These are phyloP conservation scores for Sporormia fimetaria DNA, from an alignment of 495 filamentous ascomycete genomes.

Conservation along the genomic window DNA sequence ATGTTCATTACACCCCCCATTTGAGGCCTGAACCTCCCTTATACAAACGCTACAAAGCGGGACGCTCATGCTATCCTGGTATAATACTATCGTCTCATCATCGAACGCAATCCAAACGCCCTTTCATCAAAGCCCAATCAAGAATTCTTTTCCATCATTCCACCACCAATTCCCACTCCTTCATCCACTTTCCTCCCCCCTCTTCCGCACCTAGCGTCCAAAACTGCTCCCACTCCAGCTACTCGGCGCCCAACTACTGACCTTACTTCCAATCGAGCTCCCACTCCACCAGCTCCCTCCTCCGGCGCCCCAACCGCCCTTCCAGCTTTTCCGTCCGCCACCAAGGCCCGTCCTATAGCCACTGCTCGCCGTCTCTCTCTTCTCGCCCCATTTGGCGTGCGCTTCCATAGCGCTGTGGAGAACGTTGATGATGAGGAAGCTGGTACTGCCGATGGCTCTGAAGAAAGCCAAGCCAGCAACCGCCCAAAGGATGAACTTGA, in stretches of 20 bases:
- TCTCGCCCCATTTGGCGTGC: conserved; percentile 46
- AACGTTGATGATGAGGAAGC: conserved; percentile 70
- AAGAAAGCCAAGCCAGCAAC: conserved; percentile 81
- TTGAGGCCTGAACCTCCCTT: too few species aligned
- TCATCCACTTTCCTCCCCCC: too few species aligned
- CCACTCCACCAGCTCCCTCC: conserved; percentile 27
- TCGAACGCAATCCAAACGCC: too few species aligned
- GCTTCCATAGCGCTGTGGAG: conserved; percentile 81
- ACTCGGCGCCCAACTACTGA: conserved; percentile 29
- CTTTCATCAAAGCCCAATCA: too few species aligned
- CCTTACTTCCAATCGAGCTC: conserved; percentile 30
- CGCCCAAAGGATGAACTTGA: conserved; percentile 84
- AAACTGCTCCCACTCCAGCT: conserved; percentile 28
- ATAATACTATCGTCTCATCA: too few species aligned
- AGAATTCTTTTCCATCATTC: too few species aligned
- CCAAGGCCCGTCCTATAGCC: conserved; percentile 11
- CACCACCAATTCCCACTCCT: too few species aligned
- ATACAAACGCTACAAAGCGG: too few species aligned
- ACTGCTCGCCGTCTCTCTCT: conserved; percentile 12
- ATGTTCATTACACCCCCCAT: too few species aligned
- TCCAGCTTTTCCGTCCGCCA: conserved; percentile 14
- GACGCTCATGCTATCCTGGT: too few species aligned
- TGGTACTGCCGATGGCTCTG: conserved; percentile 65
- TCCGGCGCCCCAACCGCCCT: conserved; percentile 17
- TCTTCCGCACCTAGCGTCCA: conserved; percentile 15